A percentile compares a stretch with the other conserved stretches of the same genome.
phyloP scores from a whole-genome alignment of 2,329 filamentous ascomycete species.

The Paradendryphiella salina region DNA sequence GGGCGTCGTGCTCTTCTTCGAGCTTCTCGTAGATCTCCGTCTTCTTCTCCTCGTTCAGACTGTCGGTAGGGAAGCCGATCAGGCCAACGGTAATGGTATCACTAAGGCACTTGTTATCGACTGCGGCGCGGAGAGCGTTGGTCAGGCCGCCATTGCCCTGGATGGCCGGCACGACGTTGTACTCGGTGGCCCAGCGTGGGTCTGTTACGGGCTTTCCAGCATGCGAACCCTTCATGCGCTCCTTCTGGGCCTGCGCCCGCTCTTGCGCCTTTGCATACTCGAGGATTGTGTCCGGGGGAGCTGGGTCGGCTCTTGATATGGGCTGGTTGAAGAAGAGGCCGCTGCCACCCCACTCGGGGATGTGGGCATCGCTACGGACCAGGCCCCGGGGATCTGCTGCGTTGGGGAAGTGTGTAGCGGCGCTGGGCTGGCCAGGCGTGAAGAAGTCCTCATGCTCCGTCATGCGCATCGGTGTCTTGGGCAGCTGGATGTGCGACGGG shows the following conservation, averaged over 20 bases:
- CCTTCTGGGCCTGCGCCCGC: slow-evolving; percentile 35
- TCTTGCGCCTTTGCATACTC: slow-evolving; percentile 62
- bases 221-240: slow-evolving; percentile 23
- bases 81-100: slow-evolving; percentile 92
- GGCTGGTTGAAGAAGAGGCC: slow-evolving; percentile 73
- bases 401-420: slow-evolving; percentile 59
- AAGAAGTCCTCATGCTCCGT: slow-evolving; percentile 53
- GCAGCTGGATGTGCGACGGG: slow-evolving; percentile 35
- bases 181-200: slow-evolving; percentile 68
- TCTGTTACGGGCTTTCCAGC: slow-evolving; percentile 40
- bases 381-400: slow-evolving; percentile 56
- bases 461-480: slow-evolving; percentile 49
- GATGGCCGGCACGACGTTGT: slow-evolving; percentile 81
- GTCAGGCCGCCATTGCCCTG: slow-evolving; percentile 91
- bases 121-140: slow-evolving; percentile 81
- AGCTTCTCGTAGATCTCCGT: slow-evolving; percentile 81
- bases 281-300: slow-evolving; percentile 75
- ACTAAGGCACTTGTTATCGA: slow-evolving; percentile 67
- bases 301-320: slow-evolving; percentile 70
- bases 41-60: slow-evolving; percentile 73
- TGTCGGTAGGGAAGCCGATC: slow-evolving; percentile 90
- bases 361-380: slow-evolving; percentile 73
- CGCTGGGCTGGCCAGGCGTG: slow-evolving; percentile 47
- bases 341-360: slow-evolving; percentile 72
- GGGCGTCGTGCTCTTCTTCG: slow-evolving; percentile 77